phyloP scores from a whole-genome alignment of 192 early-diverging fungal species.

The Glomus cerebriforme region DNA sequence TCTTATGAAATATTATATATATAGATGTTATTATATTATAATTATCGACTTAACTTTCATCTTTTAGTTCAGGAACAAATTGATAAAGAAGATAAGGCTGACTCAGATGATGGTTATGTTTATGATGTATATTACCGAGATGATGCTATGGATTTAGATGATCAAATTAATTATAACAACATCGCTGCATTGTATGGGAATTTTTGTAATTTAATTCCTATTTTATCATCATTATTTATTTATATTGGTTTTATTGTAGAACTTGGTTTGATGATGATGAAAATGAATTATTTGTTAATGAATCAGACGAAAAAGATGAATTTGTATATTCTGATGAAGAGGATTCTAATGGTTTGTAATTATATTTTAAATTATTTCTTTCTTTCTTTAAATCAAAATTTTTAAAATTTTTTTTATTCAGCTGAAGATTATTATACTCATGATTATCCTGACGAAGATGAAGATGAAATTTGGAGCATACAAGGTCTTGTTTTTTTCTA shows the following conservation, averaged over 20 bases:
- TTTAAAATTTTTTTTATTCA: constrained; percentile 40
- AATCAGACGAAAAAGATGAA: constrained; percentile 45
- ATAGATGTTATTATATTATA: not conserved
- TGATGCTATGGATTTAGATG: constrained; percentile 35
- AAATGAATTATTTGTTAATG: constrained; percentile 39
- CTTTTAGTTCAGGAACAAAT: constrained; percentile 20
- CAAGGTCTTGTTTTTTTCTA: not conserved
- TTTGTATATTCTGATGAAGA: constrained; percentile 39
- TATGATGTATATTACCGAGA: constrained; percentile 77
- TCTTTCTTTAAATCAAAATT: too few species aligned
- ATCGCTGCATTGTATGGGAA: constrained; percentile 51
- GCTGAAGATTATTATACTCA: constrained; percentile 80
- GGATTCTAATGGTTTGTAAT: constrained; percentile 59
- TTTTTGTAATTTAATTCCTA: not conserved
- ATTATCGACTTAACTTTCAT: not conserved
- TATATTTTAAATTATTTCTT: not conserved
- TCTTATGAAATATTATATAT: not conserved
- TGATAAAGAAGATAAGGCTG: constrained; percentile 31
- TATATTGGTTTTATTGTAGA: constrained; percentile 13
- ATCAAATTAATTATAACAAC: constrained; percentile 27
- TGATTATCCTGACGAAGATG: constrained; percentile 78
- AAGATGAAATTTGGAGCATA: constrained; percentile 40
- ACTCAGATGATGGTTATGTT: constrained; percentile 64
- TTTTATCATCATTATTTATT: constrained; percentile 7
- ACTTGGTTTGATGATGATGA: constrained; percentile 55